Base-by-base conservation (phyloP, 495 filamentous ascomycete species). In the Annulohypoxylon nitens region DNA sequence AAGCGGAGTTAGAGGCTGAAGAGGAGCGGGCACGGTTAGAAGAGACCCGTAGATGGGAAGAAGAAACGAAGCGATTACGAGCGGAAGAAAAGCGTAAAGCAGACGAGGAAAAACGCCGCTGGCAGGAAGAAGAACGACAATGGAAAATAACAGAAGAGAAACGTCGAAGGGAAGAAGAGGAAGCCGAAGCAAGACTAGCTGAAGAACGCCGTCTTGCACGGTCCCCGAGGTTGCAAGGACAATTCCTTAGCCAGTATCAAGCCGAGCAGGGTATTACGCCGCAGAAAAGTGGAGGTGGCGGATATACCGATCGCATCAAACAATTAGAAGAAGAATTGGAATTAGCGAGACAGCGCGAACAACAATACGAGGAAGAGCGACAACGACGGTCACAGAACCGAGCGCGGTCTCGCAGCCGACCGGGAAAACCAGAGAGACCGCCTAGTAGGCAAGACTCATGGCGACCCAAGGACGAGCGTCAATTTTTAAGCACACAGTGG, bases 291-390 rank as follows among this genome's bases (percentile, higher is more conserved):
- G 75, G 65, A 9, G 79, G 81, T 3, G 73, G 75, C 18, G 75
- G 78, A 11, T 80, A 87, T 78, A 71, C 79, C 79, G 74, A 74
- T 59, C 89, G 93, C 45, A 90, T 98, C 65, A 87, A 88, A 70
- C 89, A 97, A 75, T 86, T 98, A 9, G 96, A 98, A 79, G 86
- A 89, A 30, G 92, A 98, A 79, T 86, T 99, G 1, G 92, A 94
- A 76, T 83, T 89, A 69, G 96, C 96, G 2, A 92, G 94, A 69
- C 90, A 95, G 70, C 90, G 96, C 9, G 96, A 99, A 76, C 86
- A 86, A 43, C 86, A 93, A 76, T 99, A 98, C 75, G 88, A 97
- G 79, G 85, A 84, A 45, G 94, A 95, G 78, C 89, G 94, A 50
- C 90, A 95, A 78, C 89, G 86, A 41, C 87, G 88, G 18, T 74